Conservation (phyloP, 192 early-diverging fungal species). For the Funneliformis mosseae region DNA sequence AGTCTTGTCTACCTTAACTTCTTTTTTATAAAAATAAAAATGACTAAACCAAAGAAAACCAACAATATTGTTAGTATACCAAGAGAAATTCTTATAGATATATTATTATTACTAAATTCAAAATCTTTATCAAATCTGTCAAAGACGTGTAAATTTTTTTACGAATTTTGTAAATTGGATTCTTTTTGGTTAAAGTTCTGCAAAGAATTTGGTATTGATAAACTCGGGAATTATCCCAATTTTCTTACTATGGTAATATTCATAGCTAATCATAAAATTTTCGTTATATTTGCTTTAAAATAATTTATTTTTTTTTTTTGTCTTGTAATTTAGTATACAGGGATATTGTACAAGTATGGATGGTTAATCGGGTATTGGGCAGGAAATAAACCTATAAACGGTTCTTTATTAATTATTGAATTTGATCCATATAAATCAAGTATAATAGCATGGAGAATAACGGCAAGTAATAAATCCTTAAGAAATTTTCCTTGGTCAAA, state of each 20-base stretch:
- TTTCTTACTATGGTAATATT: not conserved
- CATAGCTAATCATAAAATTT: too few species aligned
- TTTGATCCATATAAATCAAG: not conserved
- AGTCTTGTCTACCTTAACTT: too few species aligned
- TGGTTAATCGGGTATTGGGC: not conserved
- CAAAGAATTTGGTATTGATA: not conserved
- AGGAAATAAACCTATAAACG: not conserved
- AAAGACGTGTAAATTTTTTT: not conserved
- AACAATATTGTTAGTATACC: not conserved
- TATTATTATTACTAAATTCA: not conserved
- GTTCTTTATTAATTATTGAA: not conserved
- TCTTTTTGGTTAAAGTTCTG: not conserved
- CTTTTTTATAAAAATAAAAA: not conserved
- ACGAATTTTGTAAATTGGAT: not conserved
- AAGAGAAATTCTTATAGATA: not conserved
- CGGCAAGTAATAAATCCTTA: not conserved
- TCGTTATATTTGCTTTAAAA: too few species aligned
- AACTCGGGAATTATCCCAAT: not conserved
- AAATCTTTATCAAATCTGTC: not conserved
- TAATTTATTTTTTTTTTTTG: not conserved
- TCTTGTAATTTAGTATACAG: not conserved
- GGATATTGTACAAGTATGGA: not conserved
- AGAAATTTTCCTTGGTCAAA: not conserved
- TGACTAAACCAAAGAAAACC: not conserved
- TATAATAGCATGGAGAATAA: not conserved